Percentiles rank a stretch among this genome's conserved stretches.
These are phyloP conservation scores for Eustoma russellianum DNA, from an alignment of 257 asterid species.

Conservation along the genomic window DNA sequence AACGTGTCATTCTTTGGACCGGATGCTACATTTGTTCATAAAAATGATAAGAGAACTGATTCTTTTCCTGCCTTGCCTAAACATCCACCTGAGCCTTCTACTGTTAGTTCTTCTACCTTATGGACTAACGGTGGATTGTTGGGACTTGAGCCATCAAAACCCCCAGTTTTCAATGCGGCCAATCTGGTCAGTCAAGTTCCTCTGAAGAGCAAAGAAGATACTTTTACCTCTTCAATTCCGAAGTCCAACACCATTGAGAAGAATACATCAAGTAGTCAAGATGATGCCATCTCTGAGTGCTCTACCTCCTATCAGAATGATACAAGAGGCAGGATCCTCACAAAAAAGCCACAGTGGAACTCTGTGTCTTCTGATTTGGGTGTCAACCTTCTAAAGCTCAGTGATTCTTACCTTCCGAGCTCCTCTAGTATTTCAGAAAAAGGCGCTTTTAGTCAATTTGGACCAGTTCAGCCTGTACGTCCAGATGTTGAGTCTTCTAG, in stretches of 20 bases:
- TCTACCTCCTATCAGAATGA: constrained; percentile 30
- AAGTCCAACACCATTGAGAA: constrained; percentile 24
- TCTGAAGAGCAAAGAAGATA: constrained; percentile 21
- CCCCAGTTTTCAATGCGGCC: constrained; percentile 53
- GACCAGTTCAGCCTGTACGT: constrained; percentile 19
- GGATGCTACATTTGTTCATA: constrained; percentile 15
- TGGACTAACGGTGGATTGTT: constrained; percentile 99
- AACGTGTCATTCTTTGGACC: constrained; percentile 21
- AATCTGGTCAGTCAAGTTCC: constrained; percentile 29
- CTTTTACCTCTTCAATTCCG: constrained; percentile 15
- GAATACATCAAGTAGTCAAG: constrained; percentile 20
- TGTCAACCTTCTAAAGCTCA: constrained; percentile 43
- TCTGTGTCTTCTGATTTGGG: constrained; percentile 68
- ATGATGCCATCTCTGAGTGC: constrained; percentile 17
- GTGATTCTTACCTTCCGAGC: constrained; percentile 25
- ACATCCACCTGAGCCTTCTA: constrained; percentile 44
- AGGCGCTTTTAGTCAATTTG: constrained; percentile 15
- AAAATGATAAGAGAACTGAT: constrained; percentile 21
- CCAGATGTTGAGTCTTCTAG: constrained; percentile 17
- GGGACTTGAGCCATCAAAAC: constrained; percentile 96
- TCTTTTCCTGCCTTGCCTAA: constrained; percentile 28
- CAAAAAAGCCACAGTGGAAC: constrained; percentile 53
- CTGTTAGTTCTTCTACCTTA: constrained; percentile 40
- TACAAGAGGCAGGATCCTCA: constrained; percentile 31
- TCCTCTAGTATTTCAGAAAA: constrained; percentile 14